These are phyloP conservation scores for Ceratocystis huliohia DNA, from an alignment of 2,329 filamentous ascomycete genomes.

Conservation along the genomic window DNA sequence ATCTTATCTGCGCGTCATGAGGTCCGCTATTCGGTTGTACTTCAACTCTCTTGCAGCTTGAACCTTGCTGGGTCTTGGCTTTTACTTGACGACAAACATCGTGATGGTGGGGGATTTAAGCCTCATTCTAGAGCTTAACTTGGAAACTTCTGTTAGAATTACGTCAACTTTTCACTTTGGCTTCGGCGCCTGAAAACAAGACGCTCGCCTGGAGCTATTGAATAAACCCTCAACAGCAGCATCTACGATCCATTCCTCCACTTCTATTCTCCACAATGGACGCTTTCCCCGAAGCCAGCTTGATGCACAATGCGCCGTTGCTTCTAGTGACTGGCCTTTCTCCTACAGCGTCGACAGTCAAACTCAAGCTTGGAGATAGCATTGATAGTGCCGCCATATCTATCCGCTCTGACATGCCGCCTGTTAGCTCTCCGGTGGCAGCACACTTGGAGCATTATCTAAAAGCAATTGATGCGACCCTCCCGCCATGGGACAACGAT, in stretches of 20 bases:
- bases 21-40: not conserved
- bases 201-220: not conserved
- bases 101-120: slow-evolving; percentile 12
- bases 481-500: slow-evolving; percentile 54
- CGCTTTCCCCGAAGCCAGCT: slow-evolving; percentile 64
- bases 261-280: slow-evolving; percentile 45
- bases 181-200: not conserved
- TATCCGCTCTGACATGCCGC: slow-evolving; percentile 57
- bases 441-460: slow-evolving; percentile 54
- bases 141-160: no score
- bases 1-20: slow-evolving; percentile 18
- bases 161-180: no score
- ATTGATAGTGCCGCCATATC: slow-evolving; percentile 13
- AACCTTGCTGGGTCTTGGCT: not conserved
- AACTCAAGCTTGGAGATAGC: slow-evolving; percentile 3
- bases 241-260: not conserved
- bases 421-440: slow-evolving; percentile 52
- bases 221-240: not conserved
- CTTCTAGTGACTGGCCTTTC: slow-evolving; percentile 66
- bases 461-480: slow-evolving; percentile 48
- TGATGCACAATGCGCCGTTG: slow-evolving; percentile 77
- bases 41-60: not conserved
- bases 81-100: slow-evolving; percentile 4
- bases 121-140: no score
- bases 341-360: slow-evolving; percentile 20